Conservation (phyloP, 139 green algal genomes). For the Axilococcus clingmanii region DNA sequence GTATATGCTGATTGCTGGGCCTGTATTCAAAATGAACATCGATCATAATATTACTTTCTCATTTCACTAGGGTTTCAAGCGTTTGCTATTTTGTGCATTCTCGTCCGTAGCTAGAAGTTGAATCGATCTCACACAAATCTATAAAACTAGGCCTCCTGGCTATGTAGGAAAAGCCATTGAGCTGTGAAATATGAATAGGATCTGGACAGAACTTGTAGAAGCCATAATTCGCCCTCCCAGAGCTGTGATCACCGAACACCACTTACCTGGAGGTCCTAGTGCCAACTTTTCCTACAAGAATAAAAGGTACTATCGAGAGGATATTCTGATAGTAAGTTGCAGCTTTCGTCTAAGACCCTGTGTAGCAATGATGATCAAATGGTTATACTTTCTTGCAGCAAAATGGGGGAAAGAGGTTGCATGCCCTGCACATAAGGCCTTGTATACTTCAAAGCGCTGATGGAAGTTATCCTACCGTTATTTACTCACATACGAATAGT, state of each 20-base stretch:
- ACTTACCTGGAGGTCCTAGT: slow-evolving; percentile 44
- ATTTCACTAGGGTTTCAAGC: no score
- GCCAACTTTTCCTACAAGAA: slow-evolving; percentile 33
- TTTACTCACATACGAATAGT: slow-evolving; percentile 90
- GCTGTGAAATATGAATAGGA: no score
- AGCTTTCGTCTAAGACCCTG: neutral
- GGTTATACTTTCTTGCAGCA: slow-evolving; percentile 24
- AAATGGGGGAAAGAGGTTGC: slow-evolving; percentile 58
- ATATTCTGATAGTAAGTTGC: slow-evolving; percentile 3
- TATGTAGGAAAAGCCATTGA: no score
- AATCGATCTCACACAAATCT: no score
- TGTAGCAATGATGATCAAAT: neutral
- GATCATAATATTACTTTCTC: no score
- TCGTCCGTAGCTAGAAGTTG: no score
- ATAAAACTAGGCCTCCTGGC: no score
- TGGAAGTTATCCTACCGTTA: slow-evolving; percentile 48
- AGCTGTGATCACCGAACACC: slow-evolving; percentile 40
- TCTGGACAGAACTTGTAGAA: slow-evolving; percentile 67
- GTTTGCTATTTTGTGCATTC: no score
- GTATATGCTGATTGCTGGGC: no score
- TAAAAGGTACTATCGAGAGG: slow-evolving; percentile 31
- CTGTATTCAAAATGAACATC: no score
- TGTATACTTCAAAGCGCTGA: slow-evolving; percentile 26
- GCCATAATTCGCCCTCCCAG: slow-evolving; percentile 74
- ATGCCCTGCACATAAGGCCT: slow-evolving; percentile 62